A percentile compares a stretch with the other conserved stretches of the same genome.
Conservation (phyloP, 2,329 filamentous ascomycete genomes). For the Diaporthe ilicicola region DNA sequence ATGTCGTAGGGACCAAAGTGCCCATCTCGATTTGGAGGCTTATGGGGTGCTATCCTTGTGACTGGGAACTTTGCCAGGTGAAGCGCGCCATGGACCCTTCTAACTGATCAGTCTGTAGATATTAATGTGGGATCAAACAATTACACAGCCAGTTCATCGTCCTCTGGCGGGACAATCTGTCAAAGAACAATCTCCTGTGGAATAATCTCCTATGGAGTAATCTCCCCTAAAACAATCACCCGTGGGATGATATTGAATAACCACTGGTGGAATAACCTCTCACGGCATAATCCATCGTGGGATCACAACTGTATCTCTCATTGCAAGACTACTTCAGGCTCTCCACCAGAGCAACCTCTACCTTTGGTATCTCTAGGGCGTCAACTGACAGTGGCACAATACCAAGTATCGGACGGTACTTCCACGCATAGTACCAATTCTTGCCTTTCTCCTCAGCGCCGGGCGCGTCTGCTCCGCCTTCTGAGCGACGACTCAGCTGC, state of each 20-base stretch:
- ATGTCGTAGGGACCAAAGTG: not conserved
- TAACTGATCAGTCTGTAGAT: too few relatives aligned
- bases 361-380: constrained; percentile 43
- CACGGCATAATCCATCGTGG: not conserved
- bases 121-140: too few relatives aligned
- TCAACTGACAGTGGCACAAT: constrained; percentile 56
- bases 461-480: constrained; percentile 41
- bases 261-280: too few relatives aligned
- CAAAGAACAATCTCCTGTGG: too few relatives aligned
- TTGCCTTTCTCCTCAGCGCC: constrained; percentile 38
- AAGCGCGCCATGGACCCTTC: too few relatives aligned
- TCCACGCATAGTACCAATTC: constrained; percentile 83
- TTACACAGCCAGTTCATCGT: not conserved
- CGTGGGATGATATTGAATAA: not conserved
- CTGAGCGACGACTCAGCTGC: constrained; percentile 47
- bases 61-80: too few relatives aligned
- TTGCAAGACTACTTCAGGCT: constrained; percentile 71
- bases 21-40: not conserved
- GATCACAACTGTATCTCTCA: too few relatives aligned
- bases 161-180: too few relatives aligned
- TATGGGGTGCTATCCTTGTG: too few relatives aligned
- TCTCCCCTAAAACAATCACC: too few relatives aligned
- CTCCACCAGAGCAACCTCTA: constrained; percentile 90
- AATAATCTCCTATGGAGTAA: not conserved
- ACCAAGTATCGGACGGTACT: constrained; percentile 93